Conservation (phyloP, 108 stramenopile species). For the Pinguiococcus pyrenoidosus region DNA sequence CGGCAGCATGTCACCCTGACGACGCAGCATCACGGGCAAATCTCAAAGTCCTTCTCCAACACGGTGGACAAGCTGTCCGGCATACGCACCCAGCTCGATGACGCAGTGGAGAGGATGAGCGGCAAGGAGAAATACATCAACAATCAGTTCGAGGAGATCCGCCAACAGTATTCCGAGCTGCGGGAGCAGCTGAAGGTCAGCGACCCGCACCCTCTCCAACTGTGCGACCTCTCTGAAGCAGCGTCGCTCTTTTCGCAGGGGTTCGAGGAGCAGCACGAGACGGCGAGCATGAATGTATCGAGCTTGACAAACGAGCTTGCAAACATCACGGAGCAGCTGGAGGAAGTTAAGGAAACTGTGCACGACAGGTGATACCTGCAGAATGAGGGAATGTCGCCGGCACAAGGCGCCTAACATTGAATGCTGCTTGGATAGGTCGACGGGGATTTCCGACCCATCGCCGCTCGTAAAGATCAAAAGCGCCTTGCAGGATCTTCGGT, state of each 20-base stretch:
- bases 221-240: neutral
- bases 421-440: too few relatives aligned
- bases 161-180: constrained; percentile 17
- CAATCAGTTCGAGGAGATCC: constrained; percentile 24
- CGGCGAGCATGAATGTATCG: constrained; percentile 10
- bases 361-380: constrained; percentile 31
- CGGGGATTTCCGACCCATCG: constrained; percentile 47
- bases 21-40: constrained; percentile 6
- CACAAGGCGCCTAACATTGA: too few relatives aligned
- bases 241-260: neutral
- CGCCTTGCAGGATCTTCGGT: constrained; percentile 40
- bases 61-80: constrained; percentile 13
- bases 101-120: constrained; percentile 29
- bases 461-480: constrained; percentile 48
- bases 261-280: constrained; percentile 13
- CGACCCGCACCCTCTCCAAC: neutral
- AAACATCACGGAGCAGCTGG: constrained; percentile 34
- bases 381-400: too few relatives aligned
- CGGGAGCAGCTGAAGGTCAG: constrained; percentile 14
- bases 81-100: constrained; percentile 13
- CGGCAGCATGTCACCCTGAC: constrained; percentile 42
- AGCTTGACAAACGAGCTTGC: constrained; percentile 35
- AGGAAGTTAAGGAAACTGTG: constrained; percentile 40
- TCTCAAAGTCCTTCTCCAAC: constrained; percentile 12
- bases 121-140: constrained; percentile 45